A percentile compares a stretch with the other conserved stretches of the same genome.
phyloP scores from a whole-genome alignment of 257 asterid genomes.

The Rauvolfia tetraphylla region DNA sequence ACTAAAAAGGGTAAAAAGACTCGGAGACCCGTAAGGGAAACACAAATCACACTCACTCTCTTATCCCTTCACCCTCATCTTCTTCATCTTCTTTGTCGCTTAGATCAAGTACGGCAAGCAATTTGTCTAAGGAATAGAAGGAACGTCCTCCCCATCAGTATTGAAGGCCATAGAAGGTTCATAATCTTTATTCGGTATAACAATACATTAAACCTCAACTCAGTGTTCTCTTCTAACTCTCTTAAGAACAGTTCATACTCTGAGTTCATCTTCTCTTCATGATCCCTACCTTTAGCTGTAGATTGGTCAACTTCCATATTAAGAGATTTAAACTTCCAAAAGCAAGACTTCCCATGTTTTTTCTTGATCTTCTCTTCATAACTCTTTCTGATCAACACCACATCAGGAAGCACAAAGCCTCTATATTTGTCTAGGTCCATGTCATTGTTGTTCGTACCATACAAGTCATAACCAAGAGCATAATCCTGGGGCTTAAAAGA shows the following conservation, averaged over 20 bases:
- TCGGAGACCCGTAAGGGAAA: no score
- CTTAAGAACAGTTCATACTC: conserved; percentile 35
- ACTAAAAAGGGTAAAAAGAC: no score
- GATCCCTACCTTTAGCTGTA: conserved; percentile 26
- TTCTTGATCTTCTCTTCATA: no score
- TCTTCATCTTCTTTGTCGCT: conserved; percentile 16
- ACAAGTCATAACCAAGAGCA: conserved; percentile 32
- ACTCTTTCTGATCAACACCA: no score
- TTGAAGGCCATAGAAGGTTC: conserved; percentile 27
- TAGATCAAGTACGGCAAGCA: conserved; percentile 36
- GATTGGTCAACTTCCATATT: conserved; percentile 30
- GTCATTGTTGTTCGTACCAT: conserved; percentile 25
- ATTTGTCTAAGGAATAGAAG: conserved; percentile 34
- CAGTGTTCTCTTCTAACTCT: conserved; percentile 44
- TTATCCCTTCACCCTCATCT: no score
- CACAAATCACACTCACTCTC: no score
- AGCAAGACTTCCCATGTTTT: no score
- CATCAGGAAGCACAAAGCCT: conserved; percentile 22
- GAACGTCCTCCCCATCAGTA: conserved; percentile 30
- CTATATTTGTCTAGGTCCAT: conserved; percentile 24
- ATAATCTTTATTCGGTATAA: conserved; percentile 35
- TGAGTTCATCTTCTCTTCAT: conserved; percentile 25
- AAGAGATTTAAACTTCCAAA: no score
- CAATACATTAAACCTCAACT: conserved; percentile 28
- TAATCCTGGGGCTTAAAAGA: conserved; percentile 25